Base-by-base conservation (phyloP, 2,329 filamentous ascomycete genomes). In the Penicillium paneum region DNA sequence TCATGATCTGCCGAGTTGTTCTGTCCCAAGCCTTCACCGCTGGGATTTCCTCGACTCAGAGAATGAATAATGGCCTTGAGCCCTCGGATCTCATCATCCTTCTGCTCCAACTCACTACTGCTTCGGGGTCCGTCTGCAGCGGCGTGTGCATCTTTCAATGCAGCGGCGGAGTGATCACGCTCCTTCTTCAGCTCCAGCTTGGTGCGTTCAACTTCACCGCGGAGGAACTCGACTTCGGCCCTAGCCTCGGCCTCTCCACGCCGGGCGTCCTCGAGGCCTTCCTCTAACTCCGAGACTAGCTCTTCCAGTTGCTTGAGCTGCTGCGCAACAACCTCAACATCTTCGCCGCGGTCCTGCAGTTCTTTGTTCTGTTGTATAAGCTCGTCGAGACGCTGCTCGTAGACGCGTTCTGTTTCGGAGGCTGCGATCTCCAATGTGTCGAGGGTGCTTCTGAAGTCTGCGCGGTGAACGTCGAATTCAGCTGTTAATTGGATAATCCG, bases 11-110 rank as follows among this genome's bases (percentile, higher is more conserved):
- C 52, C 17, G 58, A 52, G 28, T 64, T 68, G 54, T 70, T 70
- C 56, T 71, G 68, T 31, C 60, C 65, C 24, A 67, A 52, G 38
- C 67, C 56, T 34, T 64, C 54, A 24, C 67, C 59, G 52, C 66
- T 67, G 13, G 69, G 63, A 29, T 73, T 74, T 26, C 73, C 90
- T 57, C 91, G 83, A 71, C 91, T 96, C 35, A 99, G 80, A 17
- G 91, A 96, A 74, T 97, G 93, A 57, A 99, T 97, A 69, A 99
- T 97, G 40, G 94, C 93, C 74, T 97, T 99, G 61, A 99, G 82
- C 43, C 94, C 94, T 58, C 93, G 84, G 67, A 99, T 97, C 77
- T 99, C 94, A 65, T 99, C 94, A 67, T 99, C 93, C 70, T 95
- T 94, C 69, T 96, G 89, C 69, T 95, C 91, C 29, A 97, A 75